Conservation (phyloP, 2,329 filamentous ascomycete genomes). For the Sporothrix humicola region DNA sequence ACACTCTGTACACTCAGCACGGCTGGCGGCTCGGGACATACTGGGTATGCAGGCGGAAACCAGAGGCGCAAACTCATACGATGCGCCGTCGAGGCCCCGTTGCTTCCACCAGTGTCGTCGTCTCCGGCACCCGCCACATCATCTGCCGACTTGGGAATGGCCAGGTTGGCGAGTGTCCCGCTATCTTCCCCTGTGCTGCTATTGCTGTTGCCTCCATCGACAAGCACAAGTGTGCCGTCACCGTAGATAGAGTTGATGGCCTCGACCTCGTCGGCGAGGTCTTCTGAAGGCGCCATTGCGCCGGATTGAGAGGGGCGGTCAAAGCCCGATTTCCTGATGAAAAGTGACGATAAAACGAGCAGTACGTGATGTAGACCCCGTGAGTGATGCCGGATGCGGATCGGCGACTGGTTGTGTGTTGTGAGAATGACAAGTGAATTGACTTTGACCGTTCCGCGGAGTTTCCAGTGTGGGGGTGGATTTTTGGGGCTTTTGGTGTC, state of each 20-base stretch:
- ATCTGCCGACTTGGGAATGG: constrained; percentile 60
- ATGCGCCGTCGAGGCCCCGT: constrained; percentile 53
- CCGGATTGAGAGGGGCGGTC: not conserved
- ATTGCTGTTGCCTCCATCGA: constrained; percentile 44
- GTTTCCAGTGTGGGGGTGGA: constrained; percentile 6
- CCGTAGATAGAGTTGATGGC: constrained; percentile 87
- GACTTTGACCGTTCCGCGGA: not conserved
- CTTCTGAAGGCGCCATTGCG: constrained; percentile 50
- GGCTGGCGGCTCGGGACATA: constrained; percentile 63
- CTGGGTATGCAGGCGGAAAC: constrained; percentile 78
- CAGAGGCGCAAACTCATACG: constrained; percentile 61
- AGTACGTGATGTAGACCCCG: not conserved
- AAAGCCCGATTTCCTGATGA: not conserved
- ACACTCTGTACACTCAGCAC: constrained; percentile 81
- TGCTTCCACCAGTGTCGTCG: constrained; percentile 44
- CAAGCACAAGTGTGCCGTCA: constrained; percentile 61
- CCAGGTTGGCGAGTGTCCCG: constrained; percentile 60
- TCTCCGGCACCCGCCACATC: constrained; percentile 22
- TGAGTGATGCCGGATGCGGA: not conserved
- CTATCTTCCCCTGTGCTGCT: constrained; percentile 41
- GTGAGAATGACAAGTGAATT: too few species aligned
- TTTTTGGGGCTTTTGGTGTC: constrained; percentile 3
- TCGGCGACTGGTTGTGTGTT: not conserved
- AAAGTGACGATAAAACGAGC: not conserved
- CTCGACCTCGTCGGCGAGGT: constrained; percentile 74